Evolutionary conservation across 345 rosid species (phyloP).

Genomic region (Citrus trifoliata): DNA sequence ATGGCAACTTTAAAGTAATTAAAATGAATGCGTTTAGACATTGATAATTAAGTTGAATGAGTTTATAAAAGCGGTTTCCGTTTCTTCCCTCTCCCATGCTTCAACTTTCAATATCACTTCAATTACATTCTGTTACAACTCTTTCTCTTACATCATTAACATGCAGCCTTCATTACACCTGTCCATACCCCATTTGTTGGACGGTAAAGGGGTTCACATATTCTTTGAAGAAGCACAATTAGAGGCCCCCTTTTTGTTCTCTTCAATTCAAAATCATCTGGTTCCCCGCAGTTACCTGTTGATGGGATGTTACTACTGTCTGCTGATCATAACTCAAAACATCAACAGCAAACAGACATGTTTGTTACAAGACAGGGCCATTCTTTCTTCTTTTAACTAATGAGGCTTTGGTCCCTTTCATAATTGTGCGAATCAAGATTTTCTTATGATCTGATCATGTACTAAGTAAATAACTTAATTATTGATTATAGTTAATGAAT

Average conservation of each 20-base stretch:
- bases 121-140: not conserved
- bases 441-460: too few relatives aligned
- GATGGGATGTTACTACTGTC: conserved; percentile 25
- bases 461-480: too few relatives aligned
- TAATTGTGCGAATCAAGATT: not conserved
- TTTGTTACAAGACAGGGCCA: conserved; percentile 11
- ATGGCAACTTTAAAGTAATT: not conserved
- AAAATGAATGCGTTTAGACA: not conserved
- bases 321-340: conserved; percentile 7
- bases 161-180: conserved; percentile 6
- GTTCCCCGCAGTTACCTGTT: conserved; percentile 16
- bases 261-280: conserved; percentile 8
- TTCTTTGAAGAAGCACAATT: not conserved
- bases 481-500: too few relatives aligned
- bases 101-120: not conserved
- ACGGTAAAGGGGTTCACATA: conserved; percentile 2
- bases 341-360: conserved; percentile 18
- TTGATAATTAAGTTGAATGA: not conserved
- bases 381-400: conserved; percentile 1
- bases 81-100: not conserved
- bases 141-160: not conserved
- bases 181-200: conserved; percentile 13
- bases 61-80: not conserved
- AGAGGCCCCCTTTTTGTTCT: not conserved
- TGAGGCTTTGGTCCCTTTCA: not conserved